Conservation (phyloP, 257 asterid genomes). For the Petrea volubilis region DNA sequence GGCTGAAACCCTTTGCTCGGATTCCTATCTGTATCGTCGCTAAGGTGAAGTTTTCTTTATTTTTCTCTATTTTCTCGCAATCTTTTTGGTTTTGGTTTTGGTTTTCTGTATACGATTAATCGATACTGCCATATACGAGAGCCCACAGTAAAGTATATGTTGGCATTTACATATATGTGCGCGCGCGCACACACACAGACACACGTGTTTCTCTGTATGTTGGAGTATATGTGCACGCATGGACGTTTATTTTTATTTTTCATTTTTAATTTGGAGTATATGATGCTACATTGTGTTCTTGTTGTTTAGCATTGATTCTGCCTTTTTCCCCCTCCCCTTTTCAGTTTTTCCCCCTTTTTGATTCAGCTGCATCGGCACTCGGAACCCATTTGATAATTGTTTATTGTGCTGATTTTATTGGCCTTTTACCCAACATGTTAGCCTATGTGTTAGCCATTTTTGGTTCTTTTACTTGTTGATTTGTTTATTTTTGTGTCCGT, state of each 20-base stretch:
- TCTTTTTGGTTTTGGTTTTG: neutral
- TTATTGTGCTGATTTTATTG: neutral
- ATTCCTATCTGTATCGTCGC: neutral
- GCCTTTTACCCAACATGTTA: neutral
- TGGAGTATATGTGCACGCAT: neutral
- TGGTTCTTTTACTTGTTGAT: neutral
- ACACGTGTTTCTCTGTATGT: neutral
- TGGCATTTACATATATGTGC: neutral
- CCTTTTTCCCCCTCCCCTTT: too few relatives aligned
- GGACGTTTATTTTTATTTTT: too few relatives aligned
- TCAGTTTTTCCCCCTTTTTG: neutral
- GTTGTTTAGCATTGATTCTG: neutral
- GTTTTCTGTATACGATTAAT: neutral
- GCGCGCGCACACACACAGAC: too few relatives aligned
- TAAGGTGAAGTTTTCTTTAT: conserved; percentile 19
- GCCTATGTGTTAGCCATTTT: conserved; percentile 12
- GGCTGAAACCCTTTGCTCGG: neutral
- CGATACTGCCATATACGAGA: neutral
- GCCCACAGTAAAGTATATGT: neutral
- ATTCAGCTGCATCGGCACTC: neutral
- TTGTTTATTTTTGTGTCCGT: neutral
- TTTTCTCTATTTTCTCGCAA: neutral
- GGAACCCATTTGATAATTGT: neutral
- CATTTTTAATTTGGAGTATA: neutral
- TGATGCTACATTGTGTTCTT: conserved; percentile 17